These are phyloP conservation scores for Termitomyces sp. DNA, from an alignment of 768 basidiomycete genomes.

Conservation along the genomic window DNA sequence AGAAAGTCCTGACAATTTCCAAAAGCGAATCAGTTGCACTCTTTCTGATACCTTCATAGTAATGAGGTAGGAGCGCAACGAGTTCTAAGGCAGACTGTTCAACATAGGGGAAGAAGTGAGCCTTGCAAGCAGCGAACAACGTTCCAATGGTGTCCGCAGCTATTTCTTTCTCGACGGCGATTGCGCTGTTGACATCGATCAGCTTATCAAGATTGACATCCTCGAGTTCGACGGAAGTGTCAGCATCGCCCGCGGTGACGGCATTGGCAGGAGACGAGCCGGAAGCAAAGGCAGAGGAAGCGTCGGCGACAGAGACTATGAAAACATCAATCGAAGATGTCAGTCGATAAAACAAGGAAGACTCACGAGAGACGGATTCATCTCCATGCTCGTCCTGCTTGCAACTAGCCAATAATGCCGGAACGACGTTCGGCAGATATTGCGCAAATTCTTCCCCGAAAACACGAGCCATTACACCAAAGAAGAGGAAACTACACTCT, in stretches of 20 bases:
- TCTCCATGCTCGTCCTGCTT: constrained; percentile 81
- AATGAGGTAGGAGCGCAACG: constrained; percentile 76
- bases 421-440: constrained; percentile 83
- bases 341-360: neutral
- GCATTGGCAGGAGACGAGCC: constrained; percentile 71
- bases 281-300: constrained; percentile 60
- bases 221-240: constrained; percentile 64
- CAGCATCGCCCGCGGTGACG: constrained; percentile 53
- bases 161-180: constrained; percentile 99
- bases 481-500: constrained; percentile 98
- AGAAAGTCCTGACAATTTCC: constrained; percentile 86
- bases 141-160: constrained; percentile 95
- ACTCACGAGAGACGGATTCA: constrained; percentile 38
- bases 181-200: constrained; percentile 90
- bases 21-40: constrained; percentile 84
- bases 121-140: constrained; percentile 76
- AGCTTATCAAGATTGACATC: constrained; percentile 83
- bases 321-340: constrained; percentile 5
- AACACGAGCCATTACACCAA: constrained; percentile 96
- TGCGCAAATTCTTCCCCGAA: constrained; percentile 91
- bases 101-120: constrained; percentile 87
- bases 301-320: constrained; percentile 49
- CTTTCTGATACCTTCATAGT: constrained; percentile 98
- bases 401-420: constrained; percentile 77
- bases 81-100: constrained; percentile 80